Evolutionary conservation across 1,284 basidiomycete species (phyloP).

Genomic region (Microbotryomycetes sp.): DNA sequence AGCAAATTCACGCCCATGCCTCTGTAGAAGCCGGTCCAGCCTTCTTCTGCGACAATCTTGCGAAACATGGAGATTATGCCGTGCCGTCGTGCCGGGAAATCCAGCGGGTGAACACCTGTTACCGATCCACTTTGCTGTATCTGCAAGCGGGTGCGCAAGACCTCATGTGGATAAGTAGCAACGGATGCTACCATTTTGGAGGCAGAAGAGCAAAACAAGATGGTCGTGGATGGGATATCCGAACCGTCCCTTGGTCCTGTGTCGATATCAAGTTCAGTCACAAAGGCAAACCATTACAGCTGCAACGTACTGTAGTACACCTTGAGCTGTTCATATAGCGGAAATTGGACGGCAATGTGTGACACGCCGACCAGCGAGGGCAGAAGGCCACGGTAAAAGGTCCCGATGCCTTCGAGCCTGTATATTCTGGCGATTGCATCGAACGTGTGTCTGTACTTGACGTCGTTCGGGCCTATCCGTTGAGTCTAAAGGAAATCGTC

Average conservation of each 20-base stretch:
- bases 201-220: conserved; percentile 75
- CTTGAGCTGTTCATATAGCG: conserved; percentile 88
- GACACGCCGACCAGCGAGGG: conserved; percentile 81
- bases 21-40: conserved; percentile 78
- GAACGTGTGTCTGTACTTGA: conserved; percentile 72
- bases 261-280: too few relatives aligned
- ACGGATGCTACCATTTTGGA: conserved; percentile 92
- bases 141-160: conserved; percentile 83
- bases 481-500: conserved; percentile 28
- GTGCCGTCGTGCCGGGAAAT: conserved; percentile 13
- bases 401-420: conserved; percentile 67
- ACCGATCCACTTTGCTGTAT: conserved; percentile 48
- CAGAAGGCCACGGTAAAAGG: conserved; percentile 84
- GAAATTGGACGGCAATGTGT: conserved; percentile 92
- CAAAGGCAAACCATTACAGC: not conserved
- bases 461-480: conserved; percentile 64
- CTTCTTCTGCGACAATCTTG: conserved; percentile 68
- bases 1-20: conserved; percentile 84
- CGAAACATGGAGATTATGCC: conserved; percentile 65
- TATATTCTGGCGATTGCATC: conserved; percentile 83
- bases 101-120: not conserved
- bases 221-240: conserved; percentile 59
- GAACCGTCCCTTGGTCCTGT: conserved; percentile 45
- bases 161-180: conserved; percentile 92
- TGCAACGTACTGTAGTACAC: conserved; percentile 63